Evolutionary conservation across 2,329 filamentous ascomycete genomes (phyloP).

Genomic region (Fusarium pininemorale): DNA sequence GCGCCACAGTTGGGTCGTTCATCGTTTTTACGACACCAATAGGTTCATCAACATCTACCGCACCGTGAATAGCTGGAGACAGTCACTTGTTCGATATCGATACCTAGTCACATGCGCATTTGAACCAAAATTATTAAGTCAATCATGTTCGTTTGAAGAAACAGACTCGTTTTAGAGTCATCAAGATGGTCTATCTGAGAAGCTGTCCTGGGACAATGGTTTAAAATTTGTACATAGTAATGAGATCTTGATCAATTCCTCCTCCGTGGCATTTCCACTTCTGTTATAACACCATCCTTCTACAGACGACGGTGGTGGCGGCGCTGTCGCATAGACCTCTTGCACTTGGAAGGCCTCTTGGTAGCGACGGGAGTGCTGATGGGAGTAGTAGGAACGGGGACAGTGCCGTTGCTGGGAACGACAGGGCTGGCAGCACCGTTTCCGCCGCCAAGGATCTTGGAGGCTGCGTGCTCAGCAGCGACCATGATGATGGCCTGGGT

Average conservation of each 20-base stretch:
- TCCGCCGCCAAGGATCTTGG: constrained; percentile 28
- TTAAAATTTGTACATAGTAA: constrained; percentile 20
- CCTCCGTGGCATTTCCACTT: not conserved
- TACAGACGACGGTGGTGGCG: not conserved
- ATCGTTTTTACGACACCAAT: rapidly evolving
- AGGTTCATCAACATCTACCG: not conserved
- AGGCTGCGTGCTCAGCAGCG: constrained; percentile 68
- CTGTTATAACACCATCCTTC: rapidly evolving
- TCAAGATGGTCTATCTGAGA: constrained; percentile 8
- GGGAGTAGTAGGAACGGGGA: not conserved
- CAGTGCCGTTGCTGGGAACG: constrained; percentile 8
- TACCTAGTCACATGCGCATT: not conserved
- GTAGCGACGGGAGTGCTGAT: not conserved
- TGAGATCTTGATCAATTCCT: not conserved
- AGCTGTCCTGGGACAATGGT: constrained; percentile 3
- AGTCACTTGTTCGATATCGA: not conserved
- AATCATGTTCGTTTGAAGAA: not conserved
- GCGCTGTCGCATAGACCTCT: constrained; percentile 8
- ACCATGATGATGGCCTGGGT: constrained; percentile 72
- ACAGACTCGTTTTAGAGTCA: not conserved
- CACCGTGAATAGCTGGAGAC: not conserved
- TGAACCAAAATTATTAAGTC: too few species aligned
- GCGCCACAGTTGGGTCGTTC: rapidly evolving
- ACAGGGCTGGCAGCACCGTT: constrained; percentile 1
- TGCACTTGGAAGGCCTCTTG: constrained; percentile 12